Evolutionary conservation across 176 grass and related monocot species (phyloP), one percentile per base, ranked within the genome.

Genomic region (Oryza australiensis): DNA sequence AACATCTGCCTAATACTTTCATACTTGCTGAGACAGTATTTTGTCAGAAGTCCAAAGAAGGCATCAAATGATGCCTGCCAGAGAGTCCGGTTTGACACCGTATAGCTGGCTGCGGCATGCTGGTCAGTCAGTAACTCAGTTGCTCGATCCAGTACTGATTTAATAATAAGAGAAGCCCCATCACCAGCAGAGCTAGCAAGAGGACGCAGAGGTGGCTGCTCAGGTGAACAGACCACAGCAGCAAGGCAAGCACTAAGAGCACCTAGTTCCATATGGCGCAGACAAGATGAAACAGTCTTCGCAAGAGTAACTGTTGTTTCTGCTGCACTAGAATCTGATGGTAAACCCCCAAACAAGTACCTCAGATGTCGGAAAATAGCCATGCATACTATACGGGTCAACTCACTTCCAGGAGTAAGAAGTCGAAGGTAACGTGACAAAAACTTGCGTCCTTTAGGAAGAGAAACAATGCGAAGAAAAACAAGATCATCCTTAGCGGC

Each of bases 61-160:
- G 90, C 87, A 45, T 95, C 91, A 76, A 99, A 95, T 42, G 96
- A 99, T 51, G 96, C 93, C 81, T 99, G 96, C 96, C 96, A 99
- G 62, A 95, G 91, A 66, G 93, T 90, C 41, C 93, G 90, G 74
- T 90, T 91, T 59, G 85, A 86, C 35, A 86, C 80, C 43, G 64
- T 91, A 76, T 89, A 95, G 62, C 77, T 87, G 66, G 86, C 84
- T 80, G 93, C 83, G 14, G 96, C 85, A 65, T 91, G 90, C 76
- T 89, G 93, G 51, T 91, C 89, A 24, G 82, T 90, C 77, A 99
- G 86, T 77, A 94, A 70, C 48, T 92, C 85, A 13, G 96, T 95
- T 73, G 87, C 92, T 73, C 93, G 82, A 42, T 99, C 93, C 64
- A 99, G 85, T 83, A 93, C 87, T 41, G 90, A 89, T 88, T 95